Base-by-base conservation (phyloP, 2,329 filamentous ascomycete genomes). In the Xylaria multiplex region DNA sequence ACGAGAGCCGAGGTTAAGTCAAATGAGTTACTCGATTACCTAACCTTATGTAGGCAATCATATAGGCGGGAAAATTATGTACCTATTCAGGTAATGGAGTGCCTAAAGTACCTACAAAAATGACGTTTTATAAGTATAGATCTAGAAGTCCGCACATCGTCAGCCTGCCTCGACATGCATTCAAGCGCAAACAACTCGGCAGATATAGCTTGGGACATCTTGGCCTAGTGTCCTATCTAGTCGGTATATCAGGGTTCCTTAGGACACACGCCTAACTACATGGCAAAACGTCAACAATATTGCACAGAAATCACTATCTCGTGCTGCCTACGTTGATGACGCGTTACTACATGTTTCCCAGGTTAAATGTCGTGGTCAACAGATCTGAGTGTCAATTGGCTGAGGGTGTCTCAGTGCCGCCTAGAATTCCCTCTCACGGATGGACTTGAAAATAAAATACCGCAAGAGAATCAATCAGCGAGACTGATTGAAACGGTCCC, bases 391-490 rank as follows among this genome's bases (percentile, higher is more conserved):
- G 11, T 32, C 40, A 13, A 62, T 42, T 58, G 46, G 58, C 32
- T 19, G 24, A 19, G n/a, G 43, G 52, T 42, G 19, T 37, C 45
- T 24, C 45, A 6, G 56, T 48, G 22, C 19, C 6, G 27, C 14
- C 49, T 14, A 27, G 19, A 46, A 16, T 32, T 9, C 45, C 43
- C 22, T 54, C 19, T 53, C 46, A 19, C 6, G 48, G 37, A 45
- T 49, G 56, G 43, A 32, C 24, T 6, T 56, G 49, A 45, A 50
- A 45, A 66, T 56, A 59, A 59, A 66, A 63, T 66, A 35, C 54
- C 59, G 59, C 59, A 56, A n/a, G 27, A 9, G 24, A 30, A 22
- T 24, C 35, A 9, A 16, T n/a, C 43, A 16, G 57, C 53, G 22
- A 42, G 46, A 54, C 46, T 49, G 24, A 35, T 57, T 59, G 62